Evolutionary conservation across 2,329 filamentous ascomycete species (phyloP), one percentile per base, ranked within the genome.

Genomic region (Xylaria hypoxylon): DNA sequence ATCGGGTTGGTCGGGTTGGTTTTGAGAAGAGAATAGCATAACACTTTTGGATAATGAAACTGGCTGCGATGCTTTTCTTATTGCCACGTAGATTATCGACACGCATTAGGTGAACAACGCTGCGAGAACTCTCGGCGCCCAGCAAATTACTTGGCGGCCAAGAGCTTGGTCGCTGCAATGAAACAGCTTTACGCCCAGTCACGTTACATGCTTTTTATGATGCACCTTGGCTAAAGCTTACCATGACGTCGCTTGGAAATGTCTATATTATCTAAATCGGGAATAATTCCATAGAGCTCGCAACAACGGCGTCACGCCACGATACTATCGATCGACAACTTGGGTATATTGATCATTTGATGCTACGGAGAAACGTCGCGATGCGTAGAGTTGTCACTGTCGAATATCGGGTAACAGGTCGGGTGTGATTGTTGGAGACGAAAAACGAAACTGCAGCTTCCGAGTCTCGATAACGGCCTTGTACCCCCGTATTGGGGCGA

Each of bases 141-240:
- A 66, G 63, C 35, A 28, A 50, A 63, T 53, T 24, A 44, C 31
- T n/a, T 45, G 51, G 31, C 24, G 53, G 65, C 65, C 65, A 68
- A 68, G 65, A 13, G 40, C 58, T 68, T 62, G 65, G 65, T 62
- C 48, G 51, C 65, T 68, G 62, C 65, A 62, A 55, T 68, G 65
- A 19, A 51, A 68, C 65, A 15, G 38, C 26, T 10, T 22, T n/a
- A 33, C 5, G 51, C 59, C 38, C 51, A 44, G 56, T 57, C 40
- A 40, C 56, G 67, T 47, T 48, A 22, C 59, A 66, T 60, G 59
- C 56, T 60, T 67, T 61, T 33, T 38, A n/a, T 61, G 66, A 66
- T 67, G 67, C 56, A 38, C 47, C 67, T 69, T 69, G 67, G 67
- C 67, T 5, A 56, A 69, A 67, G 62, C 67, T 67, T 67, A 60